Evolutionary conservation across 441 rosid species (phyloP).

Genomic region (Codiaeum variegatum): DNA sequence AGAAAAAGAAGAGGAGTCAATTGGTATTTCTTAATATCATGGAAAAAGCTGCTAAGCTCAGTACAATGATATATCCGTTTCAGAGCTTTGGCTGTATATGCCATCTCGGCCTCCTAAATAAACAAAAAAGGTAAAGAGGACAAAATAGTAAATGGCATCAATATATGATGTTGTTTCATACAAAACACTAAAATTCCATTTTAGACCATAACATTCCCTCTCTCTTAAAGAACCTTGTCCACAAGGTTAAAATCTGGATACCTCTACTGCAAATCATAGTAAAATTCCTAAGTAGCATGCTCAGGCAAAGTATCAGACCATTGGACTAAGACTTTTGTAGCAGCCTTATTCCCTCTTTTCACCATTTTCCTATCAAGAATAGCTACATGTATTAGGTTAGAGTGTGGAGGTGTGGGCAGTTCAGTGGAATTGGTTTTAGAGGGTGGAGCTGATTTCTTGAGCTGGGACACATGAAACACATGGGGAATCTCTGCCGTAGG

Average conservation of each 20-base stretch:
- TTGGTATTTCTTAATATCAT: too few species aligned
- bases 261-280: not conserved
- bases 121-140: too few species aligned
- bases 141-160: too few species aligned
- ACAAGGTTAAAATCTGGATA: not conserved
- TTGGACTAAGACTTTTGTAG: not conserved
- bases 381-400: not conserved
- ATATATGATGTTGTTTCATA: too few species aligned
- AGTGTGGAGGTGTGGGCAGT: not conserved
- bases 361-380: not conserved
- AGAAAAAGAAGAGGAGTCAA: too few species aligned
- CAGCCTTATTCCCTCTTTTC: not conserved
- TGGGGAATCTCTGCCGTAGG: not conserved
- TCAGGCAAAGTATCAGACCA: not conserved
- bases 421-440: not conserved
- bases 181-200: too few species aligned
- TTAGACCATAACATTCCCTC: not conserved
- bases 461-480: not conserved
- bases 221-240: not conserved
- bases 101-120: too few species aligned
- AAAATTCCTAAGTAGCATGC: not conserved
- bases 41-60: too few species aligned
- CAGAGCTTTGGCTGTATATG: too few species aligned
- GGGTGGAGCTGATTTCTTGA: not conserved
- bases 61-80: too few species aligned